A percentile compares a stretch with the other conserved stretches of the same genome.
Evolutionary conservation across 2,329 filamentous ascomycete genomes (phyloP).

Genomic region (Alternaria burnsii): DNA sequence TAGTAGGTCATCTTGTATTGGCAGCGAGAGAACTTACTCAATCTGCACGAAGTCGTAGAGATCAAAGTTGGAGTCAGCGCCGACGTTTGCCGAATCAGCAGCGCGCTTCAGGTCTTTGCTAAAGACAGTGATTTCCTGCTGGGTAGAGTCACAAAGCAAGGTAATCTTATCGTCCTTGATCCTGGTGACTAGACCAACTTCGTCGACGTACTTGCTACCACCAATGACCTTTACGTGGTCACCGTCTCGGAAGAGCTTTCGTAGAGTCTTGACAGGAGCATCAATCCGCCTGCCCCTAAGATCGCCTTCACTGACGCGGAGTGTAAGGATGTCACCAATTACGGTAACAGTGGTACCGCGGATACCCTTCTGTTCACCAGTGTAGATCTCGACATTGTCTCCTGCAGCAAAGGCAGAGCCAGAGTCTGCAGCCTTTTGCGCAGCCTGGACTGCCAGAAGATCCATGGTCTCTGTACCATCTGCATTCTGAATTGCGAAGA

Average conservation of each 20-base stretch:
- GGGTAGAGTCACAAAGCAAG: slow-evolving; percentile 88
- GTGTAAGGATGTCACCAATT: slow-evolving; percentile 88
- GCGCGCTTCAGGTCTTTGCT: slow-evolving; percentile 96
- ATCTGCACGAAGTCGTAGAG: slow-evolving; percentile 95
- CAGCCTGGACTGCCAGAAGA: slow-evolving; percentile 87
- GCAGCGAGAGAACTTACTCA: slow-evolving; percentile 63
- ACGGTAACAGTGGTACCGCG: slow-evolving; percentile 86
- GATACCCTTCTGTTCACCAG: slow-evolving; percentile 93
- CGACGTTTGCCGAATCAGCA: slow-evolving; percentile 87
- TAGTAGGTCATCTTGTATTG: slow-evolving; percentile 14
- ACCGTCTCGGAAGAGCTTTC: slow-evolving; percentile 90
- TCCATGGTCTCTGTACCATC: slow-evolving; percentile 95
- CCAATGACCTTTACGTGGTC: slow-evolving; percentile 99
- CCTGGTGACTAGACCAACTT: slow-evolving; percentile 96
- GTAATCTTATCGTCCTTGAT: slow-evolving; percentile 93
- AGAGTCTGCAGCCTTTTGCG: slow-evolving; percentile 82
- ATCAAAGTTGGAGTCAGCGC: slow-evolving; percentile 85
- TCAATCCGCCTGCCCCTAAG: slow-evolving; percentile 86
- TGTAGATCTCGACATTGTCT: slow-evolving; percentile 95
- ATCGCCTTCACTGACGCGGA: slow-evolving; percentile 83
- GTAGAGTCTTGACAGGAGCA: slow-evolving; percentile 88
- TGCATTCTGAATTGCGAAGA: slow-evolving; percentile 85
- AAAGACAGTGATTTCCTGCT: slow-evolving; percentile 95
- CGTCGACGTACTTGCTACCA: slow-evolving; percentile 90
- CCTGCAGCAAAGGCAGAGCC: slow-evolving; percentile 89